These are phyloP conservation scores for Xylaria cubensis DNA, from an alignment of 495 filamentous ascomycete species.

Conservation along the genomic window DNA sequence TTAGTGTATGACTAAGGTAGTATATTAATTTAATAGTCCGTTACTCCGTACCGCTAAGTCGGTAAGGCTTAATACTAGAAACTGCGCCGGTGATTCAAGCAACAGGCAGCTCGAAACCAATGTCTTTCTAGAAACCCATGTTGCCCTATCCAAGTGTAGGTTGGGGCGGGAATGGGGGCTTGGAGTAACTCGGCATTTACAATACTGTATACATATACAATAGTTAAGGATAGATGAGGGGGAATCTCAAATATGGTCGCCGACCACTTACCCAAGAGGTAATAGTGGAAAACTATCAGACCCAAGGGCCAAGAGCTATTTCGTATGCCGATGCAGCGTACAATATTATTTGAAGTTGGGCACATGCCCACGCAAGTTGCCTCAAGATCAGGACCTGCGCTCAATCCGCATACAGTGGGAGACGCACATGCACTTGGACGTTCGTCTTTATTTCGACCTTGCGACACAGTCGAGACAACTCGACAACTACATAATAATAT, in stretches of 20 bases:
- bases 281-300: background rate
- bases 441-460: background rate
- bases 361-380: background rate
- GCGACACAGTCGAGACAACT: background rate
- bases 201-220: too few species aligned
- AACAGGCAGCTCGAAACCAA: background rate
- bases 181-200: background rate
- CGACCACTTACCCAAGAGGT: background rate
- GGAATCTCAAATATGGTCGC: background rate
- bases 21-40: background rate
- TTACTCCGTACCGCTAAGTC: slow-evolving; percentile 1
- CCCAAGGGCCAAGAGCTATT: background rate
- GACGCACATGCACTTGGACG: background rate
- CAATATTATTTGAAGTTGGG: background rate
- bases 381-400: slow-evolving; percentile 6
- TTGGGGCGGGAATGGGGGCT: background rate
- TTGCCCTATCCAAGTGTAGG: background rate
- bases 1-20: background rate
- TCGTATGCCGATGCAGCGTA: background rate
- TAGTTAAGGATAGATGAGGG: too few species aligned
- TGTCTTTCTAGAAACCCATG: background rate
- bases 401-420: background rate
- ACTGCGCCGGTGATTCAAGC: slow-evolving; percentile 1
- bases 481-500: background rate
- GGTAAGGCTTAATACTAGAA: background rate